A percentile compares a stretch with the other conserved stretches of the same genome.
Evolutionary conservation across 768 basidiomycete species (phyloP).

Genomic region (Termitomyces titanicus): DNA sequence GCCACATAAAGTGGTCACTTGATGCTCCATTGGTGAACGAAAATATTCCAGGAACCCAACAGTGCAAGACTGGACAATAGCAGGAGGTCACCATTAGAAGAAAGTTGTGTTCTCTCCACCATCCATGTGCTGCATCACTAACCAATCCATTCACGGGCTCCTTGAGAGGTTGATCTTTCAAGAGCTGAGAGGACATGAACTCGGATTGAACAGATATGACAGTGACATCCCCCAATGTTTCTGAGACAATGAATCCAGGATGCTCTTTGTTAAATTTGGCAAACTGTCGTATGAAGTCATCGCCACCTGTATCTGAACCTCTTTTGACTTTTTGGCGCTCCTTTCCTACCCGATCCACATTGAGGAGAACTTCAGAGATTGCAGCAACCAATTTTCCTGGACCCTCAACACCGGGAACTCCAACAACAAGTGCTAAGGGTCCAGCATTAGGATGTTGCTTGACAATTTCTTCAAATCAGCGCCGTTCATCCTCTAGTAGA

Average conservation of each 20-base stretch:
- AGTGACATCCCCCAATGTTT: slow-evolving; percentile 14
- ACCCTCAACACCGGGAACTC: slow-evolving; percentile 12
- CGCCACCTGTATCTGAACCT: neutral
- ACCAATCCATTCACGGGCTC: slow-evolving; percentile 29
- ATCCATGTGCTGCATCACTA: slow-evolving; percentile 34
- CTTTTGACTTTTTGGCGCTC: slow-evolving; percentile 6
- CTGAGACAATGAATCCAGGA: slow-evolving; percentile 19
- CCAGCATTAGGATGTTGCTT: slow-evolving; percentile 6
- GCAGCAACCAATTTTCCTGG: slow-evolving; percentile 16
- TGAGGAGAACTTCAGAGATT: slow-evolving; percentile 12
- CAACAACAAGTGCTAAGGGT: slow-evolving; percentile 12
- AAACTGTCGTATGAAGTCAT: slow-evolving; percentile 15
- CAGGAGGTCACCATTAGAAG: slow-evolving; percentile 29
- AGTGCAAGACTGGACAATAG: slow-evolving; percentile 21
- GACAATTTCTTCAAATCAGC: neutral
- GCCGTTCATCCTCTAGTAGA: neutral
- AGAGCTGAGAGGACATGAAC: slow-evolving; percentile 25
- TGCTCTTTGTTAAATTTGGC: slow-evolving; percentile 7
- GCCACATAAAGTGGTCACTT: slow-evolving; percentile 25
- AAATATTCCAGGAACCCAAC: slow-evolving; percentile 31
- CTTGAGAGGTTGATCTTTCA: slow-evolving; percentile 14
- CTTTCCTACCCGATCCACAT: slow-evolving; percentile 9
- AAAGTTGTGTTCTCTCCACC: slow-evolving; percentile 23
- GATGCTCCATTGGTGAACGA: slow-evolving; percentile 32
- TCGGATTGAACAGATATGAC: slow-evolving; percentile 26